Conservation (phyloP, 2,329 filamentous ascomycete species). For the Orbilia ellipsospora region DNA sequence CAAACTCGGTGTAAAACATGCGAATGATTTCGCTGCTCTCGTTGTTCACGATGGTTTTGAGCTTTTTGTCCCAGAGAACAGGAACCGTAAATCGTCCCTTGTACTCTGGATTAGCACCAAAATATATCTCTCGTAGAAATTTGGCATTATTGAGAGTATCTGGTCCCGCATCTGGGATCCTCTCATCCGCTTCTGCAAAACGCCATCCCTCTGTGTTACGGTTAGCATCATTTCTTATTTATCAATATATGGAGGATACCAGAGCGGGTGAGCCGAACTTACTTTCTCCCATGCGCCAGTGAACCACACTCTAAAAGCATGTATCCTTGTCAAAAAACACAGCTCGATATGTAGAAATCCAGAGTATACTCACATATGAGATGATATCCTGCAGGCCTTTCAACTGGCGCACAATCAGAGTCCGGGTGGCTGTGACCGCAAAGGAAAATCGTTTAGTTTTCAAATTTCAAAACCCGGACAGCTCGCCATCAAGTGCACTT, state of each 20-base stretch:
- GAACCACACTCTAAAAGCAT: conserved; percentile 75
- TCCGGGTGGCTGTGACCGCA: conserved; percentile 63
- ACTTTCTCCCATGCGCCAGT: conserved; percentile 83
- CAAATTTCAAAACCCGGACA: not conserved
- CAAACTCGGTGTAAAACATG: conserved; percentile 86
- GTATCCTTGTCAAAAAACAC: conserved; percentile 61
- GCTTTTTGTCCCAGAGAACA: conserved; percentile 82
- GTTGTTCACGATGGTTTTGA: conserved; percentile 83
- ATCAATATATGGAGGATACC: not conserved
- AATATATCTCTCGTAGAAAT: conserved; percentile 82
- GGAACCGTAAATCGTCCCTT: conserved; percentile 86
- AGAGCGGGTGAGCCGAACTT: conserved; percentile 60
- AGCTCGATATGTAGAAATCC: not conserved
- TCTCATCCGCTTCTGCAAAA: conserved; percentile 76
- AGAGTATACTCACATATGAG: conserved; percentile 46
- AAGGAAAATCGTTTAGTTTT: too few species aligned
- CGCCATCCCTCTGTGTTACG: conserved; percentile 73
- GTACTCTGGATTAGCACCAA: conserved; percentile 77
- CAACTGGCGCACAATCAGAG: conserved; percentile 85
- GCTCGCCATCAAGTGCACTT: not conserved
- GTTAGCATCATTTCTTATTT: not conserved
- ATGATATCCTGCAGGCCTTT: conserved; percentile 93
- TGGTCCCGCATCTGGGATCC: conserved; percentile 68
- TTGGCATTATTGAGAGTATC: conserved; percentile 77
- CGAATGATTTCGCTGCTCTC: conserved; percentile 92